Base-by-base conservation (phyloP, 176 grass and related monocot species). In the Aegilops tauschii region DNA sequence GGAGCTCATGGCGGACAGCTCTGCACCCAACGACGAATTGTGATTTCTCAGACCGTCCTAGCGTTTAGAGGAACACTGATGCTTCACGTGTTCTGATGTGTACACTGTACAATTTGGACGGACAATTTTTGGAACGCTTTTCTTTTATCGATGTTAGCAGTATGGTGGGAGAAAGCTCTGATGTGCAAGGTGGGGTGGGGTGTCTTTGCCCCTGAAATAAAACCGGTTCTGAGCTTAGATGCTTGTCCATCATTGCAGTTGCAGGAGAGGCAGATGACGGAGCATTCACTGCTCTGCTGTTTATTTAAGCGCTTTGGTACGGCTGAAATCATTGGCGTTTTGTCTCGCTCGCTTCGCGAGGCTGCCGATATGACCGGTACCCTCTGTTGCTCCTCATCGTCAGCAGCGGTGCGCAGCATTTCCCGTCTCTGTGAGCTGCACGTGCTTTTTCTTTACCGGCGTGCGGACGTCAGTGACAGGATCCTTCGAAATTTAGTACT, bases 1-100 rank as follows among this genome's bases (percentile, higher is more conserved):
- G 16, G 97, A 99, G 37, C 92, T 99, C 73, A 93, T 97, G 97
- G 85, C 83, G 27, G 97, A 94, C 70, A 82, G 69, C 69, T 73
- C 85, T 67, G 6, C 79, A 11, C 64, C 71, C 14, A 99, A 99
- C 12, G 94, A 99, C 69, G 97, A 99, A 72, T 93, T 99, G 83
- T 97, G 79, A 94, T 83, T 83, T 61, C 56, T 79, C 31, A 28
- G 8, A 84, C 64, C 52, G 59, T 85, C 4, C 16, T 58, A 50
- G 13, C 61, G 40, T 20, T 54, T 82, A 78, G 71, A 91, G 72
- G 31, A 88, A 82, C 86, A 65, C 82, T 78, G 14, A 82, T 77
- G 63, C 58, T 42, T 91, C 73, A 82, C 78, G 44, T 86, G 54
- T 58, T 82, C 30, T 14, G 12, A 64, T 58, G 21, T 65, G 25